Evolutionary conservation across 2,329 filamentous ascomycete species (phyloP).

Genomic region (Fusarium temperatum): DNA sequence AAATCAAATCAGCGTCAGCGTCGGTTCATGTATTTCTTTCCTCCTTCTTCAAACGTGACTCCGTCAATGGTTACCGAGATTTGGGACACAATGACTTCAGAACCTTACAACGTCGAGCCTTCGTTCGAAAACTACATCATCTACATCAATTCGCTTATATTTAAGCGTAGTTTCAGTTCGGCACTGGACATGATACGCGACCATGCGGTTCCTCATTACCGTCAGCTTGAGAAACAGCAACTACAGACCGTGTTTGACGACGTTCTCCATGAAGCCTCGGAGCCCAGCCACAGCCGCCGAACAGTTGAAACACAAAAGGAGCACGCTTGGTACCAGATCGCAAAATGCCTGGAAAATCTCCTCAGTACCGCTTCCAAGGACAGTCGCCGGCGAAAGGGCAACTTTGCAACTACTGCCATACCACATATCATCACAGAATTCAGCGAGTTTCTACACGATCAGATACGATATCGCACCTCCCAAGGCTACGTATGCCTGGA

Average conservation of each 20-base stretch:
- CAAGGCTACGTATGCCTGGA: slow-evolving; percentile 44
- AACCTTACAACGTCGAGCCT: slow-evolving; percentile 65
- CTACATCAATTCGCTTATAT: slow-evolving; percentile 53
- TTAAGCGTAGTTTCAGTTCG: slow-evolving; percentile 36
- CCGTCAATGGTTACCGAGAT: slow-evolving; percentile 59
- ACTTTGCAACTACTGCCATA: slow-evolving; percentile 34
- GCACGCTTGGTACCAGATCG: slow-evolving; percentile 45
- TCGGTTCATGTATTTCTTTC: slow-evolving; percentile 43
- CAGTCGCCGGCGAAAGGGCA: slow-evolving; percentile 32
- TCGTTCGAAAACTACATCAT: slow-evolving; percentile 64
- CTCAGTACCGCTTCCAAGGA: slow-evolving; percentile 39
- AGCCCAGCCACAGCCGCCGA: slow-evolving; percentile 38
- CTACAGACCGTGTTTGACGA: slow-evolving; percentile 46
- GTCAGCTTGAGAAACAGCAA: slow-evolving; percentile 37
- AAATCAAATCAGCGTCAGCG: slow-evolving; percentile 51
- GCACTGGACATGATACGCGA: slow-evolving; percentile 52
- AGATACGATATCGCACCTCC: slow-evolving; percentile 46
- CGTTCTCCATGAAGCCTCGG: slow-evolving; percentile 39
- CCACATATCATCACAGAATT: slow-evolving; percentile 49
- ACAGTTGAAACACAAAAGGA: slow-evolving; percentile 46
- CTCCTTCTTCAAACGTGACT: slow-evolving; percentile 47
- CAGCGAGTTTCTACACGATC: slow-evolving; percentile 45
- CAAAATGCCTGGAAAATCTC: slow-evolving; percentile 41
- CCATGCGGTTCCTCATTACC: slow-evolving; percentile 53
- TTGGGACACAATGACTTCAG: slow-evolving; percentile 67